Base-by-base conservation (phyloP, 2,329 filamentous ascomycete species). In the Colletotrichum sp. region DNA sequence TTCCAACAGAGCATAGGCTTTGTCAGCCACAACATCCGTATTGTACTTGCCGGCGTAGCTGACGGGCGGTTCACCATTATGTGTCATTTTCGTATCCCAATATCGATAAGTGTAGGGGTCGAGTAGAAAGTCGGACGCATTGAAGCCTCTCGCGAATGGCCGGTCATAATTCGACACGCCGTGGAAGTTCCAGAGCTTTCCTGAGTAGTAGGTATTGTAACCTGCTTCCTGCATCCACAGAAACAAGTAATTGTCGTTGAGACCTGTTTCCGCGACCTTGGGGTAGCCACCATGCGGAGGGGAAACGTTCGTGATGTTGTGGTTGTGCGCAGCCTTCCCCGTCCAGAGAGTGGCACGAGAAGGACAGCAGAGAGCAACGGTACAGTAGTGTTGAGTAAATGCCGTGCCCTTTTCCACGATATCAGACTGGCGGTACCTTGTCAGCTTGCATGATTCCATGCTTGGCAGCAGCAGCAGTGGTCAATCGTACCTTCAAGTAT, bases 61-160 rank as follows among this genome's bases (percentile, higher is more conserved):
- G 16, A 87, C 84, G 0, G 91, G 91, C 0, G 85, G n/a, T 15
- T 32, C 67, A 16, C 67, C 67, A 32, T 74, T 71, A 32, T 64
- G 67, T 24, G 72, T 71, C 12, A 74, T 64, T 15, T n/a, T 92
- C 3, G 90, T 86, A 79, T 94, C 94, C 30, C 92, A 87, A 80
- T 94, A 95, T 30, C 89, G 86, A 79, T 95, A 94, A 0, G 93
- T 95, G 78, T 88, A 90, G 0, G 93, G 93, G 77, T 94, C 92
- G 3, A 94, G 84, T 2, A 93, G 84, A 78, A 93, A 87, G 79
- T 80, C 80, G 8, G 90, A 91, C 0, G 86, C 86, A 30, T 87
- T 92, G 84, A 89, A 93, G 3, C 92, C 92, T 3, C 84, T 86
- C 0, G 89, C 85, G 67, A 84, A 87, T 2, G 91, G 88, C 21